A percentile compares a stretch with the other conserved stretches of the same genome.
Conservation (phyloP, 164 flowering plant genomes). For the Buxus sempervirens region DNA sequence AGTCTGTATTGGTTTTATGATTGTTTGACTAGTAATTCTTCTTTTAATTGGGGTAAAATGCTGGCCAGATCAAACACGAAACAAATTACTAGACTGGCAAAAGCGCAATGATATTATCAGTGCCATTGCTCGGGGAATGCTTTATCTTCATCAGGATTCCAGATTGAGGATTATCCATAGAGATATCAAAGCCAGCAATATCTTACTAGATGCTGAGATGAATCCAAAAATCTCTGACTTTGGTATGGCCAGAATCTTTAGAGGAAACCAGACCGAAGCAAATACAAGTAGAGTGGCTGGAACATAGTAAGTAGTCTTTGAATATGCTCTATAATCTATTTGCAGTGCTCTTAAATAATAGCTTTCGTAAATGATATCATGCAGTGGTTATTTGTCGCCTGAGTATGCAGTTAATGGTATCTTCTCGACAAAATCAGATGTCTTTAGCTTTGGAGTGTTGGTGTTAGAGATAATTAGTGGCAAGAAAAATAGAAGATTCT, state of each 20-base stretch:
- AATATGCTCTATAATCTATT: neutral
- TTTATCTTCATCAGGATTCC: conserved; percentile 49
- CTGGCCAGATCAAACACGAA: conserved; percentile 21
- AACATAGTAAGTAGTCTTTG: conserved; percentile 40
- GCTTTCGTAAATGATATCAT: no score
- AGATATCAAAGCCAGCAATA: conserved; percentile 46
- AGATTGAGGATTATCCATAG: conserved; percentile 38
- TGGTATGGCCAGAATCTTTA: conserved; percentile 39
- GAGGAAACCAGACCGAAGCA: conserved; percentile 24
- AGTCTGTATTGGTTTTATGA: no score
- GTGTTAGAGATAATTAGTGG: conserved; percentile 38
- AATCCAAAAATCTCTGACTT: conserved; percentile 51
- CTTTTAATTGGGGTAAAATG: neutral
- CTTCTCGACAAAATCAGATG: conserved; percentile 49
- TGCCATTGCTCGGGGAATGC: conserved; percentile 40
- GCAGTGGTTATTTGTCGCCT: conserved; percentile 50
- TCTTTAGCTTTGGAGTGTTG: conserved; percentile 49
- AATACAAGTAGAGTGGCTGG: conserved; percentile 32
- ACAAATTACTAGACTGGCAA: conserved; percentile 24
- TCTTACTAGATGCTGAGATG: conserved; percentile 36
- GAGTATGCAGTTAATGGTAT: conserved; percentile 43
- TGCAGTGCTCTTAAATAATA: neutral
- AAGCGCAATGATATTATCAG: conserved; percentile 29
- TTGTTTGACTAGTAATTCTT: neutral
- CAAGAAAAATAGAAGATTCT: conserved; percentile 27